Evolutionary conservation across 345 rosid genomes (phyloP), one percentile per base, ranked within the genome.

Genomic region (Eucalyptus pumila): DNA sequence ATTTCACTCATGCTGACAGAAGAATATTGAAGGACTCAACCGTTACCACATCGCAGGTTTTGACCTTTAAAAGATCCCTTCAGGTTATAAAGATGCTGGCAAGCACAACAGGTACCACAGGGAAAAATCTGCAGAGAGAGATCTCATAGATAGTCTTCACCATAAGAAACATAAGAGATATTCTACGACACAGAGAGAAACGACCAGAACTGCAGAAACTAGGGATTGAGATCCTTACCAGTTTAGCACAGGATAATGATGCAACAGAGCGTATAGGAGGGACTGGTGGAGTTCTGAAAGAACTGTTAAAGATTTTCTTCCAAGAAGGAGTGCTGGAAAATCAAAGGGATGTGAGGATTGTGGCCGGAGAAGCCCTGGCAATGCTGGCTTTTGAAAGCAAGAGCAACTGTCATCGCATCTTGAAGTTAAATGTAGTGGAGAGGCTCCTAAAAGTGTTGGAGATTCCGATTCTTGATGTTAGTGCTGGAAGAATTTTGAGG

Each of bases 311-410:
- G 87, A 94, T 97, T 11, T 94, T 95, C 89, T 76, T 76, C 83
- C 83, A 76, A 91, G 11, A 67, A 91, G 92, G 69, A 92, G 87
- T 88, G 87, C 26, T 3, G 27, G 47, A 87, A 44, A 90, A 92
- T 0, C 92, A 91, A 67, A 81, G 91, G 72, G 91, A 89, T 85
- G 98, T 94, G 32, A 93, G 95, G 88, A 91, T 88, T 40, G 96
- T 94, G 9, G 96, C 98, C 44, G 99, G 99, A 89, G 96, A 95
- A 93, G 98, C 98, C 14, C 93, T 97, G 62, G 96, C 96, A 19
- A 94, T 96, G 98, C 89, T 97, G 89, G 96, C 94, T 58, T 92
- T 94, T 65, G 98, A 95, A 91, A 97, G 98, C 93, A 93, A 87
- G 91, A 88, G 90, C 16, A 97, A 97, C 62, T 97, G 98, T 90